phyloP scores from a whole-genome alignment of 106 monocot genomes.

The Phalaenopsis aphrodite region DNA sequence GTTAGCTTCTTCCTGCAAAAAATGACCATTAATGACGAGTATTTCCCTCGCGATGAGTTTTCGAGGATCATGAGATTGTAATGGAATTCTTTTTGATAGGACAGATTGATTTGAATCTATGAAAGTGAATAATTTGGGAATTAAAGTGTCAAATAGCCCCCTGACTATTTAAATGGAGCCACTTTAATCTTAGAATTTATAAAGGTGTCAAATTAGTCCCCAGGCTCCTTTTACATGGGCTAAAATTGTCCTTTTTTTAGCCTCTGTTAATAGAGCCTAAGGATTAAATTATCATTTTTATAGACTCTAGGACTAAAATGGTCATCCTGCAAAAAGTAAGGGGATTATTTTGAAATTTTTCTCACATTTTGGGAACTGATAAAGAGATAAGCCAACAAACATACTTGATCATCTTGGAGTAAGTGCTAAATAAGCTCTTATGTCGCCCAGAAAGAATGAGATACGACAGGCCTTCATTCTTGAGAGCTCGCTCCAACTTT shows the following conservation, averaged over 20 bases:
- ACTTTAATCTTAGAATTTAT: no score
- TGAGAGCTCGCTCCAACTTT: slow-evolving; percentile 60
- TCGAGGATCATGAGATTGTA: neutral
- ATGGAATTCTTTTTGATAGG: neutral
- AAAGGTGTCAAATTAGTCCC: no score
- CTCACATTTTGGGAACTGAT: neutral
- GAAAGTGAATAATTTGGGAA: neutral
- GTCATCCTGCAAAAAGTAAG: no score
- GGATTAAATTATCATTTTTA: no score
- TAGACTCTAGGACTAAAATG: no score
- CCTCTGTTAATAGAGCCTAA: no score
- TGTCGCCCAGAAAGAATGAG: slow-evolving; percentile 65
- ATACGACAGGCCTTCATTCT: slow-evolving; percentile 44
- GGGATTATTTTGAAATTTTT: no score
- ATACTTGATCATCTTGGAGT: slow-evolving; percentile 92
- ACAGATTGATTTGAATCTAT: neutral
- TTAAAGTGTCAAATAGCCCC: no score
- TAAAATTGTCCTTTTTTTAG: no score
- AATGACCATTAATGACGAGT: neutral
- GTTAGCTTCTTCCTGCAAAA: slow-evolving; percentile 41
- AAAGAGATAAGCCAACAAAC: slow-evolving; percentile 1
- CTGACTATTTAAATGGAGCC: no score
- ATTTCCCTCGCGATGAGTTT: neutral
- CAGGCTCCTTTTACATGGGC: no score
- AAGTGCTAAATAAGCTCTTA: slow-evolving; percentile 84